phyloP scores from a whole-genome alignment of 1,284 basidiomycete genomes.

The Schizopora paradoxa region DNA sequence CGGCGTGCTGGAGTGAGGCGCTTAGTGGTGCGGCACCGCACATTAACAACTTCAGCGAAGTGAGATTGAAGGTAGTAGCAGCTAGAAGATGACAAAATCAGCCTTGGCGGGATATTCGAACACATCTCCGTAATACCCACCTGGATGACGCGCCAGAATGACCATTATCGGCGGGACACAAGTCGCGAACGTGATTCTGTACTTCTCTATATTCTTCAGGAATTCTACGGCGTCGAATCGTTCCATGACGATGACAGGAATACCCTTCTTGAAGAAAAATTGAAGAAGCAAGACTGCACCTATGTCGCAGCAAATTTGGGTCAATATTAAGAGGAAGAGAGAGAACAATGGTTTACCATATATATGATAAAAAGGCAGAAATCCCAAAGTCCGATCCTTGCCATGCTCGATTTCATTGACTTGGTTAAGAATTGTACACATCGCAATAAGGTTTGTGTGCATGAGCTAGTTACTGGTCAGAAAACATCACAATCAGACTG shows the following conservation, averaged over 20 bases:
- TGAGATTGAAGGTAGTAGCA: slow-evolving; percentile 68
- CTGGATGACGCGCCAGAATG: slow-evolving; percentile 31
- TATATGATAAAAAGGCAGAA: slow-evolving; percentile 20
- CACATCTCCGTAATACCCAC: too few species aligned
- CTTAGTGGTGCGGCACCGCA: slow-evolving; percentile 55
- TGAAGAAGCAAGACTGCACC: slow-evolving; percentile 2
- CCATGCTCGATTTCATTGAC: slow-evolving; percentile 12
- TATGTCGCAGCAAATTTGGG: slow-evolving; percentile 1
- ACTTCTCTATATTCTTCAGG: slow-evolving; percentile 30
- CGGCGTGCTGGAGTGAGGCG: slow-evolving; percentile 34
- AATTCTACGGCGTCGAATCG: slow-evolving; percentile 6
- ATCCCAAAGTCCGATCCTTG: too few species aligned
- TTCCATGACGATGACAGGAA: slow-evolving; percentile 10
- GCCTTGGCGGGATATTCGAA: too few species aligned
- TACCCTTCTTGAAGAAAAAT: slow-evolving; percentile 2
- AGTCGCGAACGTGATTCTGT: slow-evolving; percentile 37
- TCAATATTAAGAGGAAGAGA: neutral
- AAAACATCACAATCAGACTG: slow-evolving; percentile 15
- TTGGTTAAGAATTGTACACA: slow-evolving; percentile 9
- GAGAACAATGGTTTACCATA: slow-evolving; percentile 8
- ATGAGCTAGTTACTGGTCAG: slow-evolving; percentile 12
- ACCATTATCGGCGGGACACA: slow-evolving; percentile 52
- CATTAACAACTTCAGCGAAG: slow-evolving; percentile 53
- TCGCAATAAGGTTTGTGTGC: slow-evolving; percentile 4
- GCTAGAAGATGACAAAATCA: slow-evolving; percentile 33